phyloP scores from a whole-genome alignment of 257 asterid genomes.

The Cordia subcordata region DNA sequence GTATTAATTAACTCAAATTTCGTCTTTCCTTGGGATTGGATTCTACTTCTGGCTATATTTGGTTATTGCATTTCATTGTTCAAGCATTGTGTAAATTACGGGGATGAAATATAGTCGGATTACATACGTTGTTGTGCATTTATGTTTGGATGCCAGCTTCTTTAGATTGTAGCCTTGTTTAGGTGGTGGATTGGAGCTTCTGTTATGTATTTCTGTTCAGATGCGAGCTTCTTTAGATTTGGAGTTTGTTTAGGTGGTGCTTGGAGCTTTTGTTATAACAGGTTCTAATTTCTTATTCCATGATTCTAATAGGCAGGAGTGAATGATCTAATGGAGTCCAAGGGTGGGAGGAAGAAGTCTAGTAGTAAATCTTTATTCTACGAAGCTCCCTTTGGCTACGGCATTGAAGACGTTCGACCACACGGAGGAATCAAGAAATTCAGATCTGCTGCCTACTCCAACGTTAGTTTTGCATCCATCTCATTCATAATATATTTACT shows the following conservation, averaged over 20 bases:
- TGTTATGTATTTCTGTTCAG: too few relatives aligned
- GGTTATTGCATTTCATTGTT: too few relatives aligned
- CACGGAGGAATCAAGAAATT: conserved; percentile 88
- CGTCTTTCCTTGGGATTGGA: too few relatives aligned
- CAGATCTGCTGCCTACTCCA: conserved; percentile 96
- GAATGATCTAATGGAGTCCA: conserved; percentile 31
- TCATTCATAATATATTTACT: background rate
- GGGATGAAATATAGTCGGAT: too few relatives aligned
- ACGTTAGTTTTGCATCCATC: conserved; percentile 43
- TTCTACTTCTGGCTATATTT: too few relatives aligned
- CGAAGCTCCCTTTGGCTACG: conserved; percentile 92
- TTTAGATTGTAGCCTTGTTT: background rate
- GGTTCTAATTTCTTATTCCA: background rate
- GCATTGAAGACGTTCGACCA: conserved; percentile 94
- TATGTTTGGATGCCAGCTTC: background rate
- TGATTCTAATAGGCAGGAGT: conserved; percentile 6
- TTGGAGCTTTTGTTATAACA: background rate
- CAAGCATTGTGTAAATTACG: too few relatives aligned
- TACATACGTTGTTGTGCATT: too few relatives aligned
- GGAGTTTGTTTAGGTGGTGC: background rate
- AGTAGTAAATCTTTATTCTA: conserved; percentile 61
- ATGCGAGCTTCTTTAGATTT: background rate
- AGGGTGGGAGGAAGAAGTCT: conserved; percentile 76
- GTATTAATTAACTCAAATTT: too few relatives aligned
- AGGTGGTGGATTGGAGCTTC: background rate